Evolutionary conservation across 306 rosid genomes (phyloP).

Genomic region (Rosa persica): DNA sequence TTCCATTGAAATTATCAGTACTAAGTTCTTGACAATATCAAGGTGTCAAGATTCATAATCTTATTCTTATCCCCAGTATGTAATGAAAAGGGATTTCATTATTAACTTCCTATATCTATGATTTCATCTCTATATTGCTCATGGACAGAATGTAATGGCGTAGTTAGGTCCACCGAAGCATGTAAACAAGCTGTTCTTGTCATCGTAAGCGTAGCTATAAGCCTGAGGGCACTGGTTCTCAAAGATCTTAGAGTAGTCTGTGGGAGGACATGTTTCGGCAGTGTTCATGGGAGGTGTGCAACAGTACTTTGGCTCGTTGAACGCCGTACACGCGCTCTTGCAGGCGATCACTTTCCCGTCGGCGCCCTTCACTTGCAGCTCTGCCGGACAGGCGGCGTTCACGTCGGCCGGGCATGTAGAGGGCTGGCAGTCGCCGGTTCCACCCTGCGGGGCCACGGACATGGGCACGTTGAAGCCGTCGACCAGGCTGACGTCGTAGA

Average conservation of each 20-base stretch:
- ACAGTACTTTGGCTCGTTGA: constrained; percentile 45
- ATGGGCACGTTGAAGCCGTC: constrained; percentile 71
- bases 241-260: constrained; percentile 40
- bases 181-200: constrained; percentile 44
- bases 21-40: not conserved
- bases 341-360: constrained; percentile 51
- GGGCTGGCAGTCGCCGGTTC: constrained; percentile 29
- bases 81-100: not conserved
- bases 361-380: constrained; percentile 29
- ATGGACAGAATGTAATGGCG: constrained; percentile 60
- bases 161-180: constrained; percentile 49
- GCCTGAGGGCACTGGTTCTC: constrained; percentile 61
- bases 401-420: constrained; percentile 36
- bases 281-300: constrained; percentile 34
- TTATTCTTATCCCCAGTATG: not conserved
- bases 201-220: constrained; percentile 67
- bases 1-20: not conserved
- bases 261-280: constrained; percentile 41
- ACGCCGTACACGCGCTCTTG: constrained; percentile 66
- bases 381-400: constrained; percentile 34
- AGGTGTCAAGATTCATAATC: not conserved
- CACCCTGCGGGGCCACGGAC: constrained; percentile 44
- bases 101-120: not conserved
- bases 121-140: constrained; percentile 5
- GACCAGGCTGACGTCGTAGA: constrained; percentile 61